Evolutionary conservation across 208 protist genomes (phyloP), one percentile per base, ranked within the genome.

Genomic region (Leishmania mexicana): DNA sequence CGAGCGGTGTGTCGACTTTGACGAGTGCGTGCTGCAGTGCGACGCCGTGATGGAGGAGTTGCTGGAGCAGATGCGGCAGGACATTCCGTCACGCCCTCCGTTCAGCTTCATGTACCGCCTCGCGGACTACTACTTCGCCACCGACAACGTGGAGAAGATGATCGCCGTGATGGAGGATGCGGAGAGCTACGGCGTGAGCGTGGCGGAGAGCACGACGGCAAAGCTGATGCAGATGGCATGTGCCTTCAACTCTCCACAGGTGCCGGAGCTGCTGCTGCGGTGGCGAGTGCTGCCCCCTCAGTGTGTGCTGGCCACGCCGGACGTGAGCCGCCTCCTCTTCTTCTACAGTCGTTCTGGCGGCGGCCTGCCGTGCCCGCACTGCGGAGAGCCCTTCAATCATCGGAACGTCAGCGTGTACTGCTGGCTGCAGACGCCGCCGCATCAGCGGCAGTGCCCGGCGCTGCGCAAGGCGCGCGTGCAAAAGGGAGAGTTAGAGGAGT

Each of bases 171-270:
- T 96, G 93, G 95, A 98, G 87, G 95, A 98, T 77, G 83, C 92
- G 1, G 83, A 91, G 28, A 87, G 81, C 77, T 96, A 92, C 78
- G 95, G 93, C 58, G 81, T 95, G 42, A 83, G 81, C 60, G 87
- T 96, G 54, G 95, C 95, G 24, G 93, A 98, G 83, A 98, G 95
- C 83, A 96, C 89, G 70, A 96, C 92, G 10, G 95, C 95, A 31
- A 98, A 98, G 84, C 85, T 98, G 35, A 96, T 98, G 93, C 95
- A 98, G 85, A 87, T 98, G 40, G 95, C 95, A 57, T 96, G 93
- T 75, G 92, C 94, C 58, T 86, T 96, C 40, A 96, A 96, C 88
- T 93, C 92, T 78, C 92, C 92, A 35, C 90, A 87, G 76, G 90
- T 93, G 42, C 93, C 92, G 8, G 88, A 95, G 87, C 83, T 98